Evolutionary conservation across 2,329 filamentous ascomycete species (phyloP), one percentile per base, ranked within the genome.

Genomic region (Dactylonectria macrodidyma): DNA sequence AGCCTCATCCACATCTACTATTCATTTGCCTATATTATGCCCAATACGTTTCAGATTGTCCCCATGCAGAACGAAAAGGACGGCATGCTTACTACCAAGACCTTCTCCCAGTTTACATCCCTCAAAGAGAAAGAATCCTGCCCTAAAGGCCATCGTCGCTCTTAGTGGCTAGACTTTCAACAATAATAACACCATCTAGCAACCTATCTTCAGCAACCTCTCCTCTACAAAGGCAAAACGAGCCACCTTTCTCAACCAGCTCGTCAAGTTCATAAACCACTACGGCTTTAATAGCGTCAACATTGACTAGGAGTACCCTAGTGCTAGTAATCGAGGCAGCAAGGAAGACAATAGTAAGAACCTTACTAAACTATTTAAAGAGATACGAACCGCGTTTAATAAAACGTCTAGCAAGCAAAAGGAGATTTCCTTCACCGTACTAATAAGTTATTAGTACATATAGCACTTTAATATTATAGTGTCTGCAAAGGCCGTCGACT

Each of bases 101-200:
- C 77, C 1, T 78, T 73, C 56, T 26, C 16, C 2, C 38, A 80
- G 2, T 75, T 83, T 9, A 80, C 78, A 0, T 65, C 47, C 1
- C 33, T 83, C 1, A 82, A 82, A 83, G 71, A 22, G 57, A 10
- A 60, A 63, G 12, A 75, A 76, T 46, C 54, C 69, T 0, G 65
- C 58, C 1, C 72, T 84, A 0, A 76, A 82, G 62, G 74, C 75
- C 0, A 73, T 77, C 19, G 67, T 85, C 19, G 69, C 79, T 5
- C 30, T 86, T n/a, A 83, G 84, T 6, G 84, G 84, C 0, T 85
- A 80, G 81, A 77, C 77, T 0, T 82, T 82, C 60, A 80, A 72
- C 47, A 38, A 70, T 19, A 47, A 47, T 19, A 38, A 47, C 14
- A 41, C 58, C 8, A n/a, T 68, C 33, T 54, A n/a, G 4, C 74